These are phyloP conservation scores for Lantana camara DNA, from an alignment of 257 asterid species.

Conservation along the genomic window DNA sequence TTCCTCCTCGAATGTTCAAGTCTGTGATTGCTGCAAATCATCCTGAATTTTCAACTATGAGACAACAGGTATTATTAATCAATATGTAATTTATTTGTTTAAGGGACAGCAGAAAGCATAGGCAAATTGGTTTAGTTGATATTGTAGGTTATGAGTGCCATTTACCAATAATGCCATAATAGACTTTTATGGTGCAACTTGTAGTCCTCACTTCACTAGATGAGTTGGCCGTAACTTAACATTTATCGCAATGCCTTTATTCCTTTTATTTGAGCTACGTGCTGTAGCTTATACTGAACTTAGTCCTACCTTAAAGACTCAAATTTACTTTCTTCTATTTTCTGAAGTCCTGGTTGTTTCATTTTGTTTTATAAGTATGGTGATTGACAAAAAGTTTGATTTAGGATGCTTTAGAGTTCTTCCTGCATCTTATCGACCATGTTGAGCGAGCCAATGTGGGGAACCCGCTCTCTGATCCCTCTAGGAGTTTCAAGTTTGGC, in stretches of 20 bases:
- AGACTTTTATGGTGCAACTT: background rate
- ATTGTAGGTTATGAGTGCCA: slow-evolving; percentile 12
- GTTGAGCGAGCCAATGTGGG: slow-evolving; percentile 76
- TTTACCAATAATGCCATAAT: slow-evolving; percentile 13
- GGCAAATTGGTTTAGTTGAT: slow-evolving; percentile 8
- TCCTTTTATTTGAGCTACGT: background rate
- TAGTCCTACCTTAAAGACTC: background rate
- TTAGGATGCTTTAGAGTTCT: slow-evolving; percentile 96
- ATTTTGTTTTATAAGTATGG: slow-evolving; percentile 9
- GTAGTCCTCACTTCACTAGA: slow-evolving; percentile 11
- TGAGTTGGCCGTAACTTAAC: slow-evolving; percentile 2
- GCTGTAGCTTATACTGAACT: slow-evolving; percentile 13
- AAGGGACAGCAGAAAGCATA: background rate
- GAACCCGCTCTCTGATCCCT: slow-evolving; percentile 67
- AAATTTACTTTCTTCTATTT: slow-evolving; percentile 13
- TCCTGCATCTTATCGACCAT: slow-evolving; percentile 94
- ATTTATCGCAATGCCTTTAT: slow-evolving; percentile 4
- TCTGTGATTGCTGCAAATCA: slow-evolving; percentile 97
- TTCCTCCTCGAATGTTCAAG: slow-evolving; percentile 98
- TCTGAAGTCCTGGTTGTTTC: slow-evolving; percentile 8
- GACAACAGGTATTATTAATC: slow-evolving; percentile 80
- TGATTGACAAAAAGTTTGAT: slow-evolving; percentile 31
- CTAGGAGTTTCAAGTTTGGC: slow-evolving; percentile 93
- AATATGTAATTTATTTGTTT: slow-evolving; percentile 16
- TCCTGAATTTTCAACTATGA: slow-evolving; percentile 96